Evolutionary conservation across 805 yeast species (phyloP).

Genomic region (Kluyveromyces siamensis): DNA sequence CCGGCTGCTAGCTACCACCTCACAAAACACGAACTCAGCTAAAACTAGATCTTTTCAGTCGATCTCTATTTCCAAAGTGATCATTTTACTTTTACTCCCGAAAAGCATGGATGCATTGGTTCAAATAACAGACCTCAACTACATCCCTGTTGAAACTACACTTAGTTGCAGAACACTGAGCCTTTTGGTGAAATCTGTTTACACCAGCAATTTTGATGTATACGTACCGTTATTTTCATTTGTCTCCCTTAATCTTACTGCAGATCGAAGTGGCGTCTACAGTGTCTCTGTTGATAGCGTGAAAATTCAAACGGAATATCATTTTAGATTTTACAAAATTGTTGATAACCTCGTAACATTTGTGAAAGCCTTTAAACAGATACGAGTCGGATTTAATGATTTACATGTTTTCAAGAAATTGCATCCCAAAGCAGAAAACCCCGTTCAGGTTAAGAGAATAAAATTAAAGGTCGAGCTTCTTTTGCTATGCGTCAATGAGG

Average conservation of each 20-base stretch:
- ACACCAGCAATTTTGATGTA: neutral
- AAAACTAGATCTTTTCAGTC: neutral
- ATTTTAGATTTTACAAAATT: constrained; percentile 37
- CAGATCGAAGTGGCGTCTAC: neutral
- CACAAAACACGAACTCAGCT: neutral
- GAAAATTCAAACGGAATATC: constrained; percentile 22
- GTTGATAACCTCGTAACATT: constrained; percentile 42
- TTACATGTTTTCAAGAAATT: constrained; percentile 20
- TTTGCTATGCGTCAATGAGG: constrained; percentile 47
- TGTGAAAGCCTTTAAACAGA: constrained; percentile 39
- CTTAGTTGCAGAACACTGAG: neutral
- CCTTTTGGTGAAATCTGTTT: neutral
- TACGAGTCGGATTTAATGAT: constrained; percentile 34
- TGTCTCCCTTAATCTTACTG: neutral
- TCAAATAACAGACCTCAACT: neutral
- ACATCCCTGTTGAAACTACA: neutral
- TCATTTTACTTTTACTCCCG: neutral
- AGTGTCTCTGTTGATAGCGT: neutral
- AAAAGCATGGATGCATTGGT: neutral
- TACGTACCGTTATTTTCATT: neutral
- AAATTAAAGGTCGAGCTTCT: constrained; percentile 34
- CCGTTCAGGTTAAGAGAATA: constrained; percentile 33
- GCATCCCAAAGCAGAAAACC: constrained; percentile 21
- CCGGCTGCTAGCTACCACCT: neutral
- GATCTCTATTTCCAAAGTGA: neutral